A percentile compares a stretch with the other conserved stretches of the same genome.
Conservation (phyloP, 805 yeast species). For the Lipomyces yamanashiensis region DNA sequence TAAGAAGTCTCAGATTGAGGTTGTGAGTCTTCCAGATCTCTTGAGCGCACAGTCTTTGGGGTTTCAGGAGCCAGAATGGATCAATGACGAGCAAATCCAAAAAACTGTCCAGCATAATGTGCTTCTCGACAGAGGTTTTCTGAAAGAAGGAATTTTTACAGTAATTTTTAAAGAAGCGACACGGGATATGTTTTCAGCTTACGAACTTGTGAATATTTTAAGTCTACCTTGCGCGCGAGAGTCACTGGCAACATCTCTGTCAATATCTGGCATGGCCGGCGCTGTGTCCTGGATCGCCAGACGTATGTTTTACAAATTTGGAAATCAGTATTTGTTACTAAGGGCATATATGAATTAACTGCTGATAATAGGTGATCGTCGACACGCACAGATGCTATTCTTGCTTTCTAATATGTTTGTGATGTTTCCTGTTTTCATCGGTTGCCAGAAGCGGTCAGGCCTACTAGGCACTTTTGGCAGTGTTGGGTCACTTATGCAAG, state of each 20-base stretch:
- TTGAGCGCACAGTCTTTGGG: neutral
- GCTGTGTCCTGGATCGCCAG: conserved; percentile 17
- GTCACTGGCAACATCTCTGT: conserved; percentile 18
- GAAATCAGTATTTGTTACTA: too few relatives aligned
- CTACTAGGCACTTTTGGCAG: neutral
- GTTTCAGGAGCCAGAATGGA: conserved; percentile 17
- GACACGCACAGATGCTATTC: conserved; percentile 13
- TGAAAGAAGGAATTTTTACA: conserved; percentile 4
- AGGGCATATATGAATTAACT: neutral
- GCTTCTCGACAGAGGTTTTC: conserved; percentile 14
- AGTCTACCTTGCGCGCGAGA: conserved; percentile 23
- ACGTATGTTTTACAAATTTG: conserved; percentile 6
- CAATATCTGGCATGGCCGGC: conserved; percentile 14
- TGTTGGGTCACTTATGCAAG: neutral
- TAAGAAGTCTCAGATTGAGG: neutral
- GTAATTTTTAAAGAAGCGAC: conserved; percentile 20
- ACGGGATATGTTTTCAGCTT: conserved; percentile 16
- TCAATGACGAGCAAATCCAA: conserved; percentile 12
- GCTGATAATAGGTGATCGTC: conserved; percentile 8
- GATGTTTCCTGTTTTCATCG: conserved; percentile 12
- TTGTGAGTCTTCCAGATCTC: neutral
- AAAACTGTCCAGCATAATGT: conserved; percentile 5
- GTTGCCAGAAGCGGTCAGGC: conserved; percentile 16
- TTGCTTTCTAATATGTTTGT: conserved; percentile 7
- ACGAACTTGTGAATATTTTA: conserved; percentile 25